Percentiles rank a stretch among this genome's conserved stretches.
Evolutionary conservation across 2,329 filamentous ascomycete species (phyloP).

Genomic region (Penicillium sp.): DNA sequence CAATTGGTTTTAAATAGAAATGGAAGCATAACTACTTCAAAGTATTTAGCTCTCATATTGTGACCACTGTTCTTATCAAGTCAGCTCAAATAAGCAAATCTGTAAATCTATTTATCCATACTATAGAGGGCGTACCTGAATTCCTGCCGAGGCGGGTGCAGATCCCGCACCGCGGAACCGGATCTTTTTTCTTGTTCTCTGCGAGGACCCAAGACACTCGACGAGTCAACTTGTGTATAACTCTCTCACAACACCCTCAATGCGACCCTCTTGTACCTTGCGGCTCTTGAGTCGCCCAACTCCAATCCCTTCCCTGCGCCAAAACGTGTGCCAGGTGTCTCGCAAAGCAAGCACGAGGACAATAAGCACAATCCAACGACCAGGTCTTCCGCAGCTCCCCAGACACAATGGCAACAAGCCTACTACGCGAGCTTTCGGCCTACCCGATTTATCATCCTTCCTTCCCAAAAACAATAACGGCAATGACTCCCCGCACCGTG

Average conservation of each 20-base stretch:
- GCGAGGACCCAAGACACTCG: not conserved
- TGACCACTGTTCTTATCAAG: not conserved
- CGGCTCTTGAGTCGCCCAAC: slow-evolving; percentile 19
- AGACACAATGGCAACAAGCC: slow-evolving; percentile 6
- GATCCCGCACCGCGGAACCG: slow-evolving; percentile 18
- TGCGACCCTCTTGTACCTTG: slow-evolving; percentile 13
- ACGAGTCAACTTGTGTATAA: not conserved
- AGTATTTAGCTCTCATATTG: not conserved
- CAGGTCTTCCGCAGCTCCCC: not conserved
- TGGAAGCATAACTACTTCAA: not conserved
- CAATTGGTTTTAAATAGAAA: not conserved
- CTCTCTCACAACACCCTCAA: not conserved
- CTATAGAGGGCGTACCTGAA: not conserved
- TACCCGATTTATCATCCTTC: slow-evolving; percentile 33
- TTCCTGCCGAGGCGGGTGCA: slow-evolving; percentile 13
- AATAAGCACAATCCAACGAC: slow-evolving; percentile 15
- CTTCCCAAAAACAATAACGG: slow-evolving; percentile 23
- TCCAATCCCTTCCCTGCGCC: not conserved
- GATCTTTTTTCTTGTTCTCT: slow-evolving; percentile 4
- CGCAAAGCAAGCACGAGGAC: slow-evolving; percentile 2
- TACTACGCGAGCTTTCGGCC: slow-evolving; percentile 23
- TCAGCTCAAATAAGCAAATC: not conserved
- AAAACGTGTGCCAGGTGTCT: not conserved
- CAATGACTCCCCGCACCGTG: slow-evolving; percentile 54
- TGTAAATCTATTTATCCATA: not conserved